Evolutionary conservation across 1,284 basidiomycete species (phyloP).

Genomic region (Pterulicium gracile): DNA sequence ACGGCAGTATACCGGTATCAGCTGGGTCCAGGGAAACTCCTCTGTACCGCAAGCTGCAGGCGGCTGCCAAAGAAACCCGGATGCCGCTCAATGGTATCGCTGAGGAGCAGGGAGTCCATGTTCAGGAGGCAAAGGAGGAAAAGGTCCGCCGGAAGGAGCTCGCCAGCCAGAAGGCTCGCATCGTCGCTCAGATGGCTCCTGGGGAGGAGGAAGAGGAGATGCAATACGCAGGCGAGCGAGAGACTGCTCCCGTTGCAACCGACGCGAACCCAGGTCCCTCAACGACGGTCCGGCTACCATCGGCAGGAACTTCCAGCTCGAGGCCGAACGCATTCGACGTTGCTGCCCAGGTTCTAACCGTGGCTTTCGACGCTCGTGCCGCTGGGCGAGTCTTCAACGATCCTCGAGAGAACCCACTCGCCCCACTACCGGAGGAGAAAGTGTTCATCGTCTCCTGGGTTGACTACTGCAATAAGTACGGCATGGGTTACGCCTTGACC

Average conservation of each 20-base stretch:
- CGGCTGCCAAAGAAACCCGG: slow-evolving; percentile 14
- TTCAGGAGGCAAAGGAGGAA: slow-evolving; percentile 31
- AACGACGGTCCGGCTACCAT: neutral
- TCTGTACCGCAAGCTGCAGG: slow-evolving; percentile 34
- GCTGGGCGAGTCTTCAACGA: slow-evolving; percentile 52
- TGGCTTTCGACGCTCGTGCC: slow-evolving; percentile 60
- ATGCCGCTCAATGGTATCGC: slow-evolving; percentile 20
- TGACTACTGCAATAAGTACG: slow-evolving; percentile 97
- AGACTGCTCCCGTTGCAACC: slow-evolving; percentile 27
- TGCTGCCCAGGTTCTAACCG: slow-evolving; percentile 51
- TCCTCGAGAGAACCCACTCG: slow-evolving; percentile 38
- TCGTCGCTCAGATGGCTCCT: slow-evolving; percentile 84
- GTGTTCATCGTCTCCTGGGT: slow-evolving; percentile 97
- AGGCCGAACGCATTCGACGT: slow-evolving; percentile 48
- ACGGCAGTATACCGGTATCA: slow-evolving; percentile 6
- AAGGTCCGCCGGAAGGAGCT: slow-evolving; percentile 58
- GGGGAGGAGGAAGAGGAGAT: slow-evolving; percentile 36
- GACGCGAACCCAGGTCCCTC: slow-evolving; percentile 19
- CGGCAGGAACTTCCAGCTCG: neutral
- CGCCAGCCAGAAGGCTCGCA: slow-evolving; percentile 79
- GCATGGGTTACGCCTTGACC: slow-evolving; percentile 94
- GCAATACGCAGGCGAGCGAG: slow-evolving; percentile 28
- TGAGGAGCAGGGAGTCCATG: slow-evolving; percentile 35
- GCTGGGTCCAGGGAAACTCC: slow-evolving; percentile 36
- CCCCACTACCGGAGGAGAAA: slow-evolving; percentile 57